These are phyloP conservation scores for Phylloporus sp. DNA, from an alignment of 768 basidiomycete genomes.

Conservation along the genomic window DNA sequence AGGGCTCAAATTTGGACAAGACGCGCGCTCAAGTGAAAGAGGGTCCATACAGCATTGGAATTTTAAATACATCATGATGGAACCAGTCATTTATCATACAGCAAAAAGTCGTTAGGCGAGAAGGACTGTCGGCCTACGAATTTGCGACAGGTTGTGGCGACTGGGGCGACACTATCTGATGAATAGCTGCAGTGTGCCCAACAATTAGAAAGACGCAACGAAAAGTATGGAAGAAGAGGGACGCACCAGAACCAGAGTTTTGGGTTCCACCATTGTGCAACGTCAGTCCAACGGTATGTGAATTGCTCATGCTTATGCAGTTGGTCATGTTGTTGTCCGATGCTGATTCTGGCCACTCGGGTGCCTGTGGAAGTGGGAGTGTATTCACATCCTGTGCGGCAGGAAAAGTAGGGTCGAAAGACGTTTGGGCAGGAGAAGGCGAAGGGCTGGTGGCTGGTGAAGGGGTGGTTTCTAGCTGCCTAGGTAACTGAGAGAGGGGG, in stretches of 20 bases:
- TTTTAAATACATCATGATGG: neutral
- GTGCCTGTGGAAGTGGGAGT: neutral
- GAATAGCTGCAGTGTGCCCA: constrained; percentile 4
- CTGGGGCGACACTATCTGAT: neutral
- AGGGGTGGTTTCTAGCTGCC: neutral
- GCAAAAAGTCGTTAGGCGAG: neutral
- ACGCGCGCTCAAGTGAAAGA: no score
- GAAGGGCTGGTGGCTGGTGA: neutral
- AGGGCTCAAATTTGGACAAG: neutral
- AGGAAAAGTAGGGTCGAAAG: neutral
- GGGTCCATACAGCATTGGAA: neutral
- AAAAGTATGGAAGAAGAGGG: neutral
- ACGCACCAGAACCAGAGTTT: constrained; percentile 11
- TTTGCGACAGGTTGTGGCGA: neutral
- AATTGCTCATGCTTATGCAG: neutral
- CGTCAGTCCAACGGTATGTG: constrained; percentile 2
- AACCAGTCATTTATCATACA: neutral
- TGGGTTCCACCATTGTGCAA: constrained; percentile 6
- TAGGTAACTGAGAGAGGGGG: neutral
- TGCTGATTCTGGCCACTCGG: neutral
- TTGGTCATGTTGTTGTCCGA: neutral
- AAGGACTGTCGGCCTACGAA: neutral
- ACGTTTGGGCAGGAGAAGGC: neutral
- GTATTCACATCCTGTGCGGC: neutral
- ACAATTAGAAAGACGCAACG: neutral